Base-by-base conservation (phyloP, 2,329 filamentous ascomycete genomes). In the Xylaria polymorpha region DNA sequence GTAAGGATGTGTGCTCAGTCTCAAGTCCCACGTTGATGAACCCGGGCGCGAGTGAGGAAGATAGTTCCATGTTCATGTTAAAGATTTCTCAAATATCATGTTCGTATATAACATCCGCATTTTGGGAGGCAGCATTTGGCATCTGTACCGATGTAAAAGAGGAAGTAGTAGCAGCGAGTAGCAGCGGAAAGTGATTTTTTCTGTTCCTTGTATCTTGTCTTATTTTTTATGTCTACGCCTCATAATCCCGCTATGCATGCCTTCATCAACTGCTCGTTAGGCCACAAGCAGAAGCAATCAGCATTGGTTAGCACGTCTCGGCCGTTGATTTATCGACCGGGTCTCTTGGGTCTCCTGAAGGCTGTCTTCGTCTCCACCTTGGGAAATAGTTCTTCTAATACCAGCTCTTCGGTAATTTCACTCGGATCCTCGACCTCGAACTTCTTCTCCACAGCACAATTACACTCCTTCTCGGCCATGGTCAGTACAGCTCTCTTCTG, bases 271-370 rank as follows among this genome's bases (percentile, higher is more conserved):
- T 62, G 65, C 57, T 63, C 32, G 48, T 37, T 18, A 48, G 22
- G 48, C 43, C 39, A 37, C 5, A 64, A 44, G 7, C 41, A 15
- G n/a, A 53, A 48, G 14, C 14, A n/a, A n/a, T n/a, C n/a, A 51
- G 35, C 20, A 14, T n/a, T 51, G 12, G 37, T 20, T 8, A 46
- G 20, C 32, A 10, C 29, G 29, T 53, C 32, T 55, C n/a, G 35
- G 32, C 9, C 14, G 55, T 29, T 50, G 35, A 25, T 29, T 73
- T 68, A 88, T 83, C 91, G 85, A 44, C 93, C 93, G 5, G 93
- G 93, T 76, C 92, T 87, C 88, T 94, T 94, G 35, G 93, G 93
- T 78, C 92, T 87, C 76, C 88, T 90, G 80, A 96, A 96, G 0
- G 85, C 88, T 78, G 89, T 87, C 80, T 90, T 91, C 56, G 85